Evolutionary conservation across 2,329 filamentous ascomycete genomes (phyloP).

Genomic region (Lasiodiplodia citricola): DNA sequence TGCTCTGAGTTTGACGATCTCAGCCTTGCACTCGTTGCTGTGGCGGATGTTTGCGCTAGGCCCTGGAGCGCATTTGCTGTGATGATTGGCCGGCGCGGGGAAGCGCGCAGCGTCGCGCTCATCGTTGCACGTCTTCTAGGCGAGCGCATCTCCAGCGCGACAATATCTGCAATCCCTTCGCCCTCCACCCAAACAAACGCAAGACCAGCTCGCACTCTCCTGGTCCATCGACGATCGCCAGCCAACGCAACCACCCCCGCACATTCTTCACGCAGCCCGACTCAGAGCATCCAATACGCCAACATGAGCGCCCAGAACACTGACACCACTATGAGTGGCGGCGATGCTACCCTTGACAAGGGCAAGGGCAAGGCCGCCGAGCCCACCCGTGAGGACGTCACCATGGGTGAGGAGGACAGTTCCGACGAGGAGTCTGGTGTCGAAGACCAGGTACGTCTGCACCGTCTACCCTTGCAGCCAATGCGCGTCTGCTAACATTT

Average conservation of each 20-base stretch:
- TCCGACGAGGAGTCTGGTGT: slow-evolving; percentile 71
- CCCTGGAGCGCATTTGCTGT: slow-evolving; percentile 3
- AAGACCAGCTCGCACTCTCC: neutral
- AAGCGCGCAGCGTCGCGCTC: slow-evolving; percentile 21
- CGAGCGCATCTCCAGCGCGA: slow-evolving; percentile 8
- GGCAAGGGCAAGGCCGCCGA: slow-evolving; percentile 84
- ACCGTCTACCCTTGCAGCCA: slow-evolving; percentile 16
- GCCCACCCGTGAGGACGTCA: slow-evolving; percentile 59
- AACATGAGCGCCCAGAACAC: slow-evolving; percentile 31
- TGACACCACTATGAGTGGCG: slow-evolving; percentile 66
- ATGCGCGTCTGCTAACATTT: slow-evolving; percentile 10
- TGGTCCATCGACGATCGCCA: neutral
- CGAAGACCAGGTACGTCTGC: slow-evolving; percentile 59
- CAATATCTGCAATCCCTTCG: slow-evolving; percentile 11
- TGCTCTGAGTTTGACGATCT: neutral
- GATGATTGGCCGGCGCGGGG: slow-evolving; percentile 21
- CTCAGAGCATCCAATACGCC: slow-evolving; percentile 13
- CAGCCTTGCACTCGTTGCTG: neutral
- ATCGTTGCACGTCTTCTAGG: slow-evolving; percentile 21
- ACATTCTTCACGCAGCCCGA: neutral
- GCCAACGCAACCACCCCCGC: neutral
- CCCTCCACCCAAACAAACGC: slow-evolving; percentile 16
- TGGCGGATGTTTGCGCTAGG: slow-evolving; percentile 16
- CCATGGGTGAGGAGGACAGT: slow-evolving; percentile 74
- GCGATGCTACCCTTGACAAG: slow-evolving; percentile 80